A percentile compares a stretch with the other conserved stretches of the same genome.
These are phyloP conservation scores for Protoeuglena noctilucae DNA, from an alignment of 139 green algal species.

Conservation along the genomic window DNA sequence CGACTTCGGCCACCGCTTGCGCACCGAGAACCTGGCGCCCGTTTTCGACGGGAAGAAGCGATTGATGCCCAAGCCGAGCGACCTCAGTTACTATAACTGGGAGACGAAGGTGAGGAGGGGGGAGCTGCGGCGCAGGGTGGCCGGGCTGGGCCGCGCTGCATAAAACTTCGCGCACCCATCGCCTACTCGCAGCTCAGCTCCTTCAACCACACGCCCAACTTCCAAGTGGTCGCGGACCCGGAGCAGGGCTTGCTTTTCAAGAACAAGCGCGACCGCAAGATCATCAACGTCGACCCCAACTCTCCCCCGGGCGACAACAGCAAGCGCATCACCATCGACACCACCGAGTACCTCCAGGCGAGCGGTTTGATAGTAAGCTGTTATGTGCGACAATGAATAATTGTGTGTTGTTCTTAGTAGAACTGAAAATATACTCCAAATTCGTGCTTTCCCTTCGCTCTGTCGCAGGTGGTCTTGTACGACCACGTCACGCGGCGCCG, in stretches of 20 bases:
- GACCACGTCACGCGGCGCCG: constrained; percentile 61
- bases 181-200: too few species aligned
- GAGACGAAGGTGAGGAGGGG: constrained; percentile 67
- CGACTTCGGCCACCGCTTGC: constrained; percentile 55
- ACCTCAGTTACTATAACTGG: constrained; percentile 87
- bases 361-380: too few species aligned
- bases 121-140: too few species aligned
- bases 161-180: too few species aligned
- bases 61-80: constrained; percentile 56
- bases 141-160: too few species aligned
- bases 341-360: constrained; percentile 57
- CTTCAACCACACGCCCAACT: constrained; percentile 63
- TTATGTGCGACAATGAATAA: too few species aligned
- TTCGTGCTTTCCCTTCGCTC: too few species aligned
- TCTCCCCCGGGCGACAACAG: constrained; percentile 53
- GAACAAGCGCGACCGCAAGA: constrained; percentile 74
- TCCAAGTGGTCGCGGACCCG: constrained; percentile 71
- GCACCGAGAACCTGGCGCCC: constrained; percentile 45
- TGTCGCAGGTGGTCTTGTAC: constrained; percentile 52
- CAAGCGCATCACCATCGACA: constrained; percentile 51
- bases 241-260: constrained; percentile 68
- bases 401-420: too few species aligned
- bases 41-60: constrained; percentile 57
- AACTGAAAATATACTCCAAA: too few species aligned
- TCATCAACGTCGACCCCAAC: constrained; percentile 52